Percentiles rank a stretch among this genome's conserved stretches.
Evolutionary conservation across 225 moss, liverwort and hornwort species (phyloP).

Genomic region (Sphagnum contortum): DNA sequence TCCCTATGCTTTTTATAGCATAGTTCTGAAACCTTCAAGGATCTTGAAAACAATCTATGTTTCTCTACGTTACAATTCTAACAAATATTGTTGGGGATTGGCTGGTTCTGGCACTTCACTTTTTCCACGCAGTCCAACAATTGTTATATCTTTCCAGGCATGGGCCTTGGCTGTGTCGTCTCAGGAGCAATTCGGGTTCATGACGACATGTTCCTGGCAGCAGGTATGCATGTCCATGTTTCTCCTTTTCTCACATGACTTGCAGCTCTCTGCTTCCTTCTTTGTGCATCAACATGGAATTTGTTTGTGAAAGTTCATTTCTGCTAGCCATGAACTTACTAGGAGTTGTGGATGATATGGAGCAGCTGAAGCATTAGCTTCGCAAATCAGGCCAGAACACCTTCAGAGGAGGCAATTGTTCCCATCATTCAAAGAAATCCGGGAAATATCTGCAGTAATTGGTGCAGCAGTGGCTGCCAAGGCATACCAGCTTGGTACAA

Average conservation of each 20-base stretch:
- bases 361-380: slow-evolving; percentile 78
- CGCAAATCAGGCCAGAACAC: slow-evolving; percentile 66
- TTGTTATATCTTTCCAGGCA: slow-evolving; percentile 82
- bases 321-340: no score
- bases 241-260: no score
- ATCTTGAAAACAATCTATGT: no score
- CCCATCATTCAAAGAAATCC: slow-evolving; percentile 67
- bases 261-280: neutral
- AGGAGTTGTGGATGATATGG: neutral
- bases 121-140: slow-evolving; percentile 63
- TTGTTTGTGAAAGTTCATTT: no score
- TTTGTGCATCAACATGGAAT: no score
- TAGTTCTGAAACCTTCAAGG: no score
- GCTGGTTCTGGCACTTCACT: slow-evolving; percentile 4
- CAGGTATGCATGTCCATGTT: slow-evolving; percentile 31
- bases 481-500: slow-evolving; percentile 69
- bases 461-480: slow-evolving; percentile 78
- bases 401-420: slow-evolving; percentile 65
- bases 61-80: no score
- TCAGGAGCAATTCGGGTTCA: slow-evolving; percentile 68
- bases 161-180: slow-evolving; percentile 74
- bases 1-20: no score
- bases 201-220: slow-evolving; percentile 82
- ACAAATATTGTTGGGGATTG: no score
- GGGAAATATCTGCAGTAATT: slow-evolving; percentile 77